phyloP scores from a whole-genome alignment of 306 rosid species.

The Inga leiocalycina region DNA sequence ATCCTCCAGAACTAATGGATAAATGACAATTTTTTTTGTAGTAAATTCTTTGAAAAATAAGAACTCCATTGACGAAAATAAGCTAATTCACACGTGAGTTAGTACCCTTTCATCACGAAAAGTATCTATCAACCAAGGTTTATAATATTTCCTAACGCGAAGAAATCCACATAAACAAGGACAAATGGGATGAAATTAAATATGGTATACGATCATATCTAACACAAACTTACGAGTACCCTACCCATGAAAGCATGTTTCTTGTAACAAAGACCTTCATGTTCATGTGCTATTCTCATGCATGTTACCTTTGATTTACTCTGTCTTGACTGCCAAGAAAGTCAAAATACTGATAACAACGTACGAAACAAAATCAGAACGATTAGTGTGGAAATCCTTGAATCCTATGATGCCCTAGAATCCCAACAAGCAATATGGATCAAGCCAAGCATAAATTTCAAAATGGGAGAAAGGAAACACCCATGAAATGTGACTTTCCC shows the following conservation, averaged over 20 bases:
- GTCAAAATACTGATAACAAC: not conserved
- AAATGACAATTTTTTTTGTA: not conserved
- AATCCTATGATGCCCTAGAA: not conserved
- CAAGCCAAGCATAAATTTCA: not conserved
- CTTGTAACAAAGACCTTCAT: slow-evolving; percentile 7
- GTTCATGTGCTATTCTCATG: not conserved
- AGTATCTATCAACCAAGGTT: not conserved
- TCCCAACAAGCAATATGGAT: not conserved
- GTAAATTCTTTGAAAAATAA: not conserved
- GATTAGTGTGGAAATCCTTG: not conserved
- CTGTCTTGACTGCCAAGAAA: not conserved
- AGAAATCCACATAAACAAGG: slow-evolving; percentile 4
- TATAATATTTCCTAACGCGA: not conserved
- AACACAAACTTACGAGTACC: not conserved
- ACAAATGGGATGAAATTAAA: not conserved
- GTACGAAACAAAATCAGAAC: not conserved
- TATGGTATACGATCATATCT: not conserved
- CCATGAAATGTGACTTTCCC: not conserved
- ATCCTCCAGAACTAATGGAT: not conserved
- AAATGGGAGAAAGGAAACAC: not conserved
- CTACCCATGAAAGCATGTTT: not conserved
- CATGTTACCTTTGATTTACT: not conserved
- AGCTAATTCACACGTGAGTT: not conserved
- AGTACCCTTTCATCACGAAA: not conserved
- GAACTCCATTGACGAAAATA: not conserved